Conservation (phyloP, 257 asterid genomes). For the Fraxinus anomala region DNA sequence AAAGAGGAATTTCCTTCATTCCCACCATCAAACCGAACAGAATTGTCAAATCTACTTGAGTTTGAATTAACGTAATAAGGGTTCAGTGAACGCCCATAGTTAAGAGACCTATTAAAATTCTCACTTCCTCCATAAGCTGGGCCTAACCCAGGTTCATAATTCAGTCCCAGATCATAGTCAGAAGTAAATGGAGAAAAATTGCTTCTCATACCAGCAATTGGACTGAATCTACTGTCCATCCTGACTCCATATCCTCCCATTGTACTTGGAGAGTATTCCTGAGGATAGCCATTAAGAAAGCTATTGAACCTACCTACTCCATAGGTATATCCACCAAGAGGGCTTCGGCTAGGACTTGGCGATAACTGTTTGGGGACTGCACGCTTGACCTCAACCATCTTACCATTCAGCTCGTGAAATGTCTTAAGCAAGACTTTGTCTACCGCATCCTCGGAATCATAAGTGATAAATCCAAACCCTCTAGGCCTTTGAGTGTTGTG, state of each 20-base stretch:
- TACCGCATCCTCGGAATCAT: slow-evolving; percentile 38
- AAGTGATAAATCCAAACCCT: slow-evolving; percentile 39
- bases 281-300: slow-evolving; percentile 31
- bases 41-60: slow-evolving; percentile 27
- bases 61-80: slow-evolving; percentile 30
- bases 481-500: slow-evolving; percentile 41
- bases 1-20: slow-evolving; percentile 32
- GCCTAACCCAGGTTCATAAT: slow-evolving; percentile 33
- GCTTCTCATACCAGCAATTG: slow-evolving; percentile 31
- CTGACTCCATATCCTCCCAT: slow-evolving; percentile 37
- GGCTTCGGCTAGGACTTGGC: slow-evolving; percentile 31
- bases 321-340: slow-evolving; percentile 31
- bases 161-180: slow-evolving; percentile 33
- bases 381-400: slow-evolving; percentile 39
- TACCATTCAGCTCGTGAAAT: slow-evolving; percentile 36
- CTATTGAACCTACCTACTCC: slow-evolving; percentile 30
- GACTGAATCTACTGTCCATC: slow-evolving; percentile 32
- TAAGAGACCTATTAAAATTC: slow-evolving; percentile 28
- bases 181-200: slow-evolving; percentile 30
- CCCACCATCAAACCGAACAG: slow-evolving; percentile 30
- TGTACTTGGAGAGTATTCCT: slow-evolving; percentile 31
- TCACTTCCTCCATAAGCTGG: slow-evolving; percentile 29
- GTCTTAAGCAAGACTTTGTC: slow-evolving; percentile 35
- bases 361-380: slow-evolving; percentile 39
- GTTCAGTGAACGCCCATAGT: slow-evolving; percentile 27